Evolutionary conservation across 768 basidiomycete species (phyloP), one percentile per base, ranked within the genome.

Genomic region (Lentinula detonsa): DNA sequence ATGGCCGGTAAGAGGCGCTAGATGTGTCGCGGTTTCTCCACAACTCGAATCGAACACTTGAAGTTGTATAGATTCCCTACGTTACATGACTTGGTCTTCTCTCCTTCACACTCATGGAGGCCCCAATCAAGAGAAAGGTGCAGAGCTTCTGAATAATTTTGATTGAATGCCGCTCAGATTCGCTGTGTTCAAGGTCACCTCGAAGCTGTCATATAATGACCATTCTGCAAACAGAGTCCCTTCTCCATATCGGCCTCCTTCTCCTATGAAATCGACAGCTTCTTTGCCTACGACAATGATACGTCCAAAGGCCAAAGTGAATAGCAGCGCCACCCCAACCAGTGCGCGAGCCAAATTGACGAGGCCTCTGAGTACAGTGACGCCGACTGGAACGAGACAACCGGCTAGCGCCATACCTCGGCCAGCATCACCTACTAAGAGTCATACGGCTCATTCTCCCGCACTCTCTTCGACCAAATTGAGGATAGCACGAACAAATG

Each of bases 221-320:
- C 46, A 23, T 48, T 18, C 46, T n/a, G n/a, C 21, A 23, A 67
- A 58, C 35, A 60, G 58, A 43, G 56, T 56, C 33, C 23, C 58
- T 16, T 57, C 60, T 35, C 59, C 64, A 45, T 50, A 52, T 42
- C 65, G 70, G 43, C 68, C 78, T 66, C 50, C 71, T 23, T 79
- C 78, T 6, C 82, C 83, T 15, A 68, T 72, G 62, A 84, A 81
- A 67, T 64, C 63, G n/a, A 67, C 65, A 8, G 66, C 68, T 10
- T 48, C 64, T 60, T 49, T 69, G 45, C 64, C 71, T 13, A 62
- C 68, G 33, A 67, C 69, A 16, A 69, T 71, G 9, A 62, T 66
- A 39, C 66, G 82, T 59, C 82, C 85, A 13, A 87, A 77, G 68
- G 85, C 84, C 61, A 89, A 85, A 71, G 76, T 89, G 42, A 87